Conservation (phyloP, 306 rosid species). For the Prunus fruticosa region DNA sequence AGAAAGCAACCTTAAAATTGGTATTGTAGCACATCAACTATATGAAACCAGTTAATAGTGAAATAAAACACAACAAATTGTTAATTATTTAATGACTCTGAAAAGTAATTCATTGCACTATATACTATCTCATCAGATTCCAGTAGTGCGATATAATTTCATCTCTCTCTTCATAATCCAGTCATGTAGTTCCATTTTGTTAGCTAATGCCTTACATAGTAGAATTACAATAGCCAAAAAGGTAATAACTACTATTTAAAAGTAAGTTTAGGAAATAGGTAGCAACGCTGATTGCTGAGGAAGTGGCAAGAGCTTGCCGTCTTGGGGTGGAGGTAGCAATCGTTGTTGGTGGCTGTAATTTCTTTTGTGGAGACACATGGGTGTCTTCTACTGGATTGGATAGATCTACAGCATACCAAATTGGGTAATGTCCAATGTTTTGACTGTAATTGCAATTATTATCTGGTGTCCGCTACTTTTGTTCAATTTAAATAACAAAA, state of each 20-base stretch:
- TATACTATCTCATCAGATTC: background rate
- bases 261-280: conserved; percentile 32
- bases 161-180: background rate
- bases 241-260: background rate
- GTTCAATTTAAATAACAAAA: too few relatives aligned
- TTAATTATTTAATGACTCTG: background rate
- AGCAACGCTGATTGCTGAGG: conserved; percentile 48
- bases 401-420: conserved; percentile 39
- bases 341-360: conserved; percentile 41
- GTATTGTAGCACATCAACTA: background rate
- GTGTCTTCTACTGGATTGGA: conserved; percentile 39
- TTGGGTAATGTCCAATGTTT: conserved; percentile 29
- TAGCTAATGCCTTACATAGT: background rate
- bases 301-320: conserved; percentile 41
- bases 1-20: background rate
- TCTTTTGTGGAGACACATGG: conserved; percentile 42
- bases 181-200: background rate
- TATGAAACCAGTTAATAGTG: background rate
- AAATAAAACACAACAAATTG: background rate
- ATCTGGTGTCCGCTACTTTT: background rate
- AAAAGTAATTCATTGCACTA: background rate
- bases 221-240: background rate
- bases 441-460: background rate
- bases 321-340: conserved; percentile 46
- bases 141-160: background rate